These are phyloP conservation scores for Nicotiana benthamiana DNA, from an alignment of 257 asterid genomes.

Conservation along the genomic window DNA sequence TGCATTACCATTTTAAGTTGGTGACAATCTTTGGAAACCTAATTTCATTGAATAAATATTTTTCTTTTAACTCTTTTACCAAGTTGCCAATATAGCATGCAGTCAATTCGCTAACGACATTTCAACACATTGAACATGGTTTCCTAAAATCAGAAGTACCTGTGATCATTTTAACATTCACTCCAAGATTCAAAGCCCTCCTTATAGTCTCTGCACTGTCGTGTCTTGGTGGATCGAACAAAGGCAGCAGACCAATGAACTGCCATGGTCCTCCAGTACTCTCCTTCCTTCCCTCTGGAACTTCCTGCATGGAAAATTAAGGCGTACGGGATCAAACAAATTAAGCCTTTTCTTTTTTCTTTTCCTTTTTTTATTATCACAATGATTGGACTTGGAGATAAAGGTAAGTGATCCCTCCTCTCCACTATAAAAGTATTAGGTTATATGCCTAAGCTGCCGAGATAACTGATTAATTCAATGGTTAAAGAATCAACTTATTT, in stretches of 20 bases:
- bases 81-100: background rate
- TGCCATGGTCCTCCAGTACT: conserved; percentile 48
- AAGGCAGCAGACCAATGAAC: conserved; percentile 40
- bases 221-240: conserved; percentile 46
- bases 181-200: conserved; percentile 48
- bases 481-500: background rate
- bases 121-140: background rate
- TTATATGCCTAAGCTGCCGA: background rate
- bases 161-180: conserved; percentile 45
- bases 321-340: background rate
- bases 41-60: background rate
- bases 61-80: background rate
- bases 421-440: background rate
- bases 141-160: conserved; percentile 14
- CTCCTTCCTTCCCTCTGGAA: conserved; percentile 46
- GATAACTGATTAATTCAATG: background rate
- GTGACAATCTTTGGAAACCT: background rate
- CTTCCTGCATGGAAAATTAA: conserved; percentile 26
- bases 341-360: background rate
- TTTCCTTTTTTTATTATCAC: background rate
- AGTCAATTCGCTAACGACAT: background rate
- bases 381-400: background rate
- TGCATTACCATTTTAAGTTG: background rate
- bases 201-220: conserved; percentile 50
- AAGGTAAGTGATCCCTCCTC: background rate